Conservation (phyloP, 1,139 yeast species). For the Saccharomyces hybrid region DNA sequence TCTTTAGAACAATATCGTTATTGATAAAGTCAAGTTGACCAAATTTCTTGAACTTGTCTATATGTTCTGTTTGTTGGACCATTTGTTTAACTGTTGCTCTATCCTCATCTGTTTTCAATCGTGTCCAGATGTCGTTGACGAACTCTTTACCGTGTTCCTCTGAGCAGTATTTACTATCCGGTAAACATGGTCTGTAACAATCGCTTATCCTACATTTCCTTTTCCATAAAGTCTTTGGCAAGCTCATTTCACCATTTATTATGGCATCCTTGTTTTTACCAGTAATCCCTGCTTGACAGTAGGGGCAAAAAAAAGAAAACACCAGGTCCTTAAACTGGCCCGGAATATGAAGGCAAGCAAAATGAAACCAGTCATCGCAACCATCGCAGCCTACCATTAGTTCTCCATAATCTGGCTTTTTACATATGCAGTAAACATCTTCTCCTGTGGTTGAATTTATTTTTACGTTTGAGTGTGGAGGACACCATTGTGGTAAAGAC, state of each 20-base stretch:
- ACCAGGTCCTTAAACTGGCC: constrained; percentile 50
- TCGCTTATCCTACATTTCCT: constrained; percentile 58
- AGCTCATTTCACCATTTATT: constrained; percentile 5
- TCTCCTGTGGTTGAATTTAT: constrained; percentile 37
- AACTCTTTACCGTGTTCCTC: constrained; percentile 62
- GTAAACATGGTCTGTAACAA: constrained; percentile 54
- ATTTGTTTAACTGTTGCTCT: constrained; percentile 16
- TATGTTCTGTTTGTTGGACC: constrained; percentile 13
- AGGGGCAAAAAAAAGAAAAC: constrained; percentile 63
- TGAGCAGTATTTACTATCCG: constrained; percentile 63
- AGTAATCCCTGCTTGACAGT: constrained; percentile 52
- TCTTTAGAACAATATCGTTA: constrained; percentile 28
- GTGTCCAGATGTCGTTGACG: constrained; percentile 35
- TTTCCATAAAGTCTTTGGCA: constrained; percentile 54
- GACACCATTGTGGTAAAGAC: constrained; percentile 29
- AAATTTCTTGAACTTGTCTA: constrained; percentile 23
- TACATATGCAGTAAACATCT: constrained; percentile 72
- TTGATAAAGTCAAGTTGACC: constrained; percentile 19
- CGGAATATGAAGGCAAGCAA: constrained; percentile 62
- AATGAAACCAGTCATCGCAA: constrained; percentile 95
- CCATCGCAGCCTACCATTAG: constrained; percentile 90
- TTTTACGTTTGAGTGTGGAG: constrained; percentile 22
- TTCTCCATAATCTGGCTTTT: constrained; percentile 73
- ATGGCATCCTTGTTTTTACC: constrained; percentile 21
- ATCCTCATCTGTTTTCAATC: constrained; percentile 14